Percentiles rank a stretch among this genome's conserved stretches.
phyloP scores from a whole-genome alignment of 257 asterid species.

The Hygrophila difformis region DNA sequence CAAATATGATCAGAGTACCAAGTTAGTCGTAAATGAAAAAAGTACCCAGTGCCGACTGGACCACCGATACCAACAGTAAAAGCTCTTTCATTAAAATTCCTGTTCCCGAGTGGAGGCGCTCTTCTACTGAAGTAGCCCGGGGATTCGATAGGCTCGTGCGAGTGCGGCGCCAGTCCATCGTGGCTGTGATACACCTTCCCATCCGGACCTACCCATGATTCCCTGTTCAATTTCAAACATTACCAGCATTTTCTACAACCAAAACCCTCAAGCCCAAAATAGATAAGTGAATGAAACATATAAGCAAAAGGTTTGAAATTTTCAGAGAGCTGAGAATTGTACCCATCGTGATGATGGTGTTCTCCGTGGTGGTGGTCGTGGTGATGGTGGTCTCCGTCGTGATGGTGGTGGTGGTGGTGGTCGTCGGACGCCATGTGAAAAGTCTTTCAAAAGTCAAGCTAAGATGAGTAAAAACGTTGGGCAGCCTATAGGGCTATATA shows the following conservation, averaged over 20 bases:
- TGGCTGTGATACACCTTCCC: constrained; percentile 93
- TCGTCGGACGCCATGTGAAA: constrained; percentile 42
- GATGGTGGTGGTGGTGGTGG: constrained; percentile 14
- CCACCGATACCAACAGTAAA: constrained; percentile 98
- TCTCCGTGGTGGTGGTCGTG: constrained; percentile 25
- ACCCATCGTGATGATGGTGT: not conserved
- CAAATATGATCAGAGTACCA: not conserved
- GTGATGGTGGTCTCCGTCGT: constrained; percentile 20
- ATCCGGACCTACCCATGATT: constrained; percentile 72
- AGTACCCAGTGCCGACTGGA: constrained; percentile 95
- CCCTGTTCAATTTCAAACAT: constrained; percentile 31
- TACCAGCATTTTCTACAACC: not conserved
- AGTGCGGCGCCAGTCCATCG: constrained; percentile 93
- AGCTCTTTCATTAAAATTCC: constrained; percentile 80
- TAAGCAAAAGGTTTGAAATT: too few species aligned
- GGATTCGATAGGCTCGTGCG: constrained; percentile 80
- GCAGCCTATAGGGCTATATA: too few species aligned
- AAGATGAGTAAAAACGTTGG: too few species aligned
- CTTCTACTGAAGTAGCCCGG: constrained; percentile 88
- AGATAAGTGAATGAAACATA: not conserved
- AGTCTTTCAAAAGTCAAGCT: too few species aligned
- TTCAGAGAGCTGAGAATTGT: too few species aligned
- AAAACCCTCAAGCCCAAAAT: not conserved
- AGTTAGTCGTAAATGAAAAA: not conserved
- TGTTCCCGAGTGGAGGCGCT: constrained; percentile 65